phyloP scores from a whole-genome alignment of 2,329 filamentous ascomycete species.

The Xylaria digitata region DNA sequence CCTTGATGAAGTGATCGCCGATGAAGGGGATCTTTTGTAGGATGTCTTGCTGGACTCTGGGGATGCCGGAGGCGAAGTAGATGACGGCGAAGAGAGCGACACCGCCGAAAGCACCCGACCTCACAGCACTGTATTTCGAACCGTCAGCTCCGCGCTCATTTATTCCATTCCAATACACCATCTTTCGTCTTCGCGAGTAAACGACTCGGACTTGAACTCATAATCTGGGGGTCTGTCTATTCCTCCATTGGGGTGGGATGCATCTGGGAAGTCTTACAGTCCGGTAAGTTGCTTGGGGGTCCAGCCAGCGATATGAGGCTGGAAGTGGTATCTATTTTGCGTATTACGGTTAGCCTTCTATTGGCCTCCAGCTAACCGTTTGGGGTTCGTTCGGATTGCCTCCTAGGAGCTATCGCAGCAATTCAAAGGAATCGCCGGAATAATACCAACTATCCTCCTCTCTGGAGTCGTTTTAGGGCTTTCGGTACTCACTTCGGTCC shows the following conservation, averaged over 20 bases:
- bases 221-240: too few species aligned
- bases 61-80: constrained; percentile 71
- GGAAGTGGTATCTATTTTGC: constrained; percentile 66
- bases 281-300: constrained; percentile 60
- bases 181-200: not conserved
- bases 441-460: not conserved
- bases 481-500: constrained; percentile 71
- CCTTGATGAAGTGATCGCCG: constrained; percentile 62
- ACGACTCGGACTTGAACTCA: not conserved
- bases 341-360: constrained; percentile 33
- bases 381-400: constrained; percentile 3
- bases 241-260: not conserved
- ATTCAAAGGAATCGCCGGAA: not conserved
- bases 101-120: constrained; percentile 65
- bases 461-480: not conserved
- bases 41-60: constrained; percentile 69
- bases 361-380: not conserved
- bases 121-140: constrained; percentile 58
- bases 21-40: constrained; percentile 70
- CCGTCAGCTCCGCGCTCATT: constrained; percentile 20
- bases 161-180: not conserved
- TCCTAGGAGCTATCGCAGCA: not conserved
- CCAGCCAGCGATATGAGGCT: constrained; percentile 66
- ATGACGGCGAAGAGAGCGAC: constrained; percentile 68
- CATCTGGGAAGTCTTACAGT: constrained; percentile 61